Evolutionary conservation across 495 filamentous ascomycete genomes (phyloP).

Genomic region (Aspergillus nidulans): DNA sequence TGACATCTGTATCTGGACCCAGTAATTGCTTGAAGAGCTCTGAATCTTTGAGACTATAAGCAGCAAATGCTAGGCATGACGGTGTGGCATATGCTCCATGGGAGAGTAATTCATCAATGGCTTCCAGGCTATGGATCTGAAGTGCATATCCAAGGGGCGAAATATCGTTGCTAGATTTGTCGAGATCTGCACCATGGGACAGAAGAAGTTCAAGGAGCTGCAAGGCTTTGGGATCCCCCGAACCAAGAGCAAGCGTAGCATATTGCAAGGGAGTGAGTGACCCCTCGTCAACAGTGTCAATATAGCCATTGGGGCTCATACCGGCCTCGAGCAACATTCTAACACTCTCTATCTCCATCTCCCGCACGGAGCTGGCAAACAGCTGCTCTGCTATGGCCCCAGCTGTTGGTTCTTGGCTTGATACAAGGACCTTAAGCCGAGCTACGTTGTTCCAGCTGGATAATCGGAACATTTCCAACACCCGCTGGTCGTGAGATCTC

Average conservation of each 20-base stretch:
- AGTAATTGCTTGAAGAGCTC: too few species aligned
- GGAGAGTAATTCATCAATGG: neutral
- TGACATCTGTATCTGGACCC: too few species aligned
- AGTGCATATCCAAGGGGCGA: conserved; percentile 8
- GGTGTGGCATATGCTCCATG: conserved; percentile 3
- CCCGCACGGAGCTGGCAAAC: conserved; percentile 10
- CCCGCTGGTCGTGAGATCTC: conserved; percentile 1
- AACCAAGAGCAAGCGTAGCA: neutral
- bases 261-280: conserved; percentile 9
- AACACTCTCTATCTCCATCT: too few species aligned
- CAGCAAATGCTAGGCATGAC: neutral
- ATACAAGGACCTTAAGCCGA: conserved; percentile 1
- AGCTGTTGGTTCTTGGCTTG: conserved; percentile 6
- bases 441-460: conserved; percentile 8
- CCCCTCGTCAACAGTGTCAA: conserved; percentile 3
- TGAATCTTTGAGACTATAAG: neutral
- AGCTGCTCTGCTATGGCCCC: conserved; percentile 10
- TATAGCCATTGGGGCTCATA: conserved; percentile 2
- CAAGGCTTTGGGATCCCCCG: neutral
- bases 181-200: conserved; percentile 1
- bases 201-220: conserved; percentile 2
- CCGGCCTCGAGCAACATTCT: conserved; percentile 9
- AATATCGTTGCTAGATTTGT: neutral
- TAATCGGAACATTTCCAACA: conserved; percentile 8
- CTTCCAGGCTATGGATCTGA: neutral